Evolutionary conservation across 257 asterid species (phyloP), one percentile per base, ranked within the genome.

Genomic region (Nemophila menziesii): DNA sequence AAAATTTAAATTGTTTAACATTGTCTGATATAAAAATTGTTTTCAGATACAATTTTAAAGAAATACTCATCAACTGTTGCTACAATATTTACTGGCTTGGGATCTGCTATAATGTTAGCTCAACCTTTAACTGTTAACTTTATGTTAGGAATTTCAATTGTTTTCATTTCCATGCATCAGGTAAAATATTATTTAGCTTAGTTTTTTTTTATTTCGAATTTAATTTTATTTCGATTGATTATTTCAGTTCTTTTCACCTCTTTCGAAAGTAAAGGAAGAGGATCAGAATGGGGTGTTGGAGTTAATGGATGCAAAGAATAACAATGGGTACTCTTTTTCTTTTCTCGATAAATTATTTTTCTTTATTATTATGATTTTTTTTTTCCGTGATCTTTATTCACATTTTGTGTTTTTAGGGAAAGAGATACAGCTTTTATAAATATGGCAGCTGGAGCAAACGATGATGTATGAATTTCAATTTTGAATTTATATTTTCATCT

Each of bases 81-180:
- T 48, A 90, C 99, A 27, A 90, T 90, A 63, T 90, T 90, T 73
- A 90, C 99, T 3, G 96, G 99, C 70, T 72, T 90, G 56, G 94
- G 96, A 48, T 90, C 99, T 46, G 99, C 99, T 20, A 73, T 59
- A 29, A 33, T 90, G 68, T 90, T 90, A 69, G 99, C 94, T 44
- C 96, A 90, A 65, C 63, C 72, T 18, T 67, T 90, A 70, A 90
- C 96, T 61, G 65, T 79, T 68, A 90, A 90, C 67, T 90, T 90
- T 63, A 46, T 90, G 58, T 55, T 90, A 42, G 99, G 99, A 72
- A 90, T 90, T 69, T 81, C 99, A 18, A 85, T 86, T 54, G 99
- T 90, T 40, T 86, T 86, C 70, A 90, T 90, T 68, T 90, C 96
- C 23, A 90, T 90, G 99, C 99, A 90, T 62, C 99, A 90, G 99